A percentile compares a stretch with the other conserved stretches of the same genome.
These are phyloP conservation scores for Russula earlei DNA, from an alignment of 768 basidiomycete species.

Conservation along the genomic window DNA sequence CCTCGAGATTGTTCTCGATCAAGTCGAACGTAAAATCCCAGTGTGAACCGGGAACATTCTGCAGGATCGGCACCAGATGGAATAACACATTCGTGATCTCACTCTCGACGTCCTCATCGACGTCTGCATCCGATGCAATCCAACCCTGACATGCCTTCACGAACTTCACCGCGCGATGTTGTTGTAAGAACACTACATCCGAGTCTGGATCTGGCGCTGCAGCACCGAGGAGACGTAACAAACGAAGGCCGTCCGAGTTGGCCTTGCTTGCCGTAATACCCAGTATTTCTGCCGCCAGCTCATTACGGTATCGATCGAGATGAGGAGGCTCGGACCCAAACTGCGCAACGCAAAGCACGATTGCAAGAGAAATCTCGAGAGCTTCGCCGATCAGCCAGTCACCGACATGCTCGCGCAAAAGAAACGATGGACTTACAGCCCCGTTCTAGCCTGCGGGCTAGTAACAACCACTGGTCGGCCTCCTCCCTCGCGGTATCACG, in stretches of 20 bases:
- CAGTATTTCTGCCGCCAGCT: slow-evolving; percentile 72
- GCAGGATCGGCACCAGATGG: slow-evolving; percentile 76
- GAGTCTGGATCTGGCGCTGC: slow-evolving; percentile 72
- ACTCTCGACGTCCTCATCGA: slow-evolving; percentile 72
- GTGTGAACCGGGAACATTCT: slow-evolving; percentile 77
- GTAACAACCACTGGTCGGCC: slow-evolving; percentile 65
- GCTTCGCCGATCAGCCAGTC: slow-evolving; percentile 34
- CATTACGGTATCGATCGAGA: slow-evolving; percentile 78
- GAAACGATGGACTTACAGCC: slow-evolving; percentile 36
- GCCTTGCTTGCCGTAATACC: slow-evolving; percentile 55
- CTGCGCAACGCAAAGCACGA: slow-evolving; percentile 51
- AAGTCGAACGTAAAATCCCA: slow-evolving; percentile 93
- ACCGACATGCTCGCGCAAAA: not conserved
- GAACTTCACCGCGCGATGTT: slow-evolving; percentile 77
- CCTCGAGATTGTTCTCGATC: slow-evolving; percentile 82
- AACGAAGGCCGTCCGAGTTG: slow-evolving; percentile 58
- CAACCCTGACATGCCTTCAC: slow-evolving; percentile 80
- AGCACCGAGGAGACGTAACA: slow-evolving; percentile 60
- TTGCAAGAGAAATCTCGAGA: slow-evolving; percentile 56
- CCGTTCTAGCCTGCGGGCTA: slow-evolving; percentile 57
- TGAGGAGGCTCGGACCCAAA: slow-evolving; percentile 59
- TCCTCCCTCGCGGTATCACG: slow-evolving; percentile 52
- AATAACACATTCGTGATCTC: slow-evolving; percentile 65
- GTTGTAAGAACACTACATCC: slow-evolving; percentile 75
- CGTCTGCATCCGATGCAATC: slow-evolving; percentile 52